phyloP scores from a whole-genome alignment of 2,329 filamentous ascomycete genomes.

The Diplodia sapinea region DNA sequence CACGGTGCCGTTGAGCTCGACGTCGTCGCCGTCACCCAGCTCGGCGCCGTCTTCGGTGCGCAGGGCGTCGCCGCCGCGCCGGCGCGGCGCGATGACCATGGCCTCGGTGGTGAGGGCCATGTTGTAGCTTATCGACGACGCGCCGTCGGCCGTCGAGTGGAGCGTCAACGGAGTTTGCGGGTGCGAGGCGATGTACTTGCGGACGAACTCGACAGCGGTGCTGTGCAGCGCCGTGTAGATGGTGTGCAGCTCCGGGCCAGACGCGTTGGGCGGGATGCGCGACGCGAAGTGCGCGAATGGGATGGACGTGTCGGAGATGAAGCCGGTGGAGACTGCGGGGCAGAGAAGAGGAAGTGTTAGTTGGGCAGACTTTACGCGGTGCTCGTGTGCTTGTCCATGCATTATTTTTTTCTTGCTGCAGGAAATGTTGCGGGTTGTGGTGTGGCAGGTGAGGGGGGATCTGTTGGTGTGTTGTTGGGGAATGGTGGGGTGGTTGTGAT shows the following conservation, averaged over 20 bases:
- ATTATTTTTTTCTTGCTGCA: too few species aligned
- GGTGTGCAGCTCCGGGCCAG: conserved; percentile 42
- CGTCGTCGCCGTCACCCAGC: conserved; percentile 41
- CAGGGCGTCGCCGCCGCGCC: conserved; percentile 52
- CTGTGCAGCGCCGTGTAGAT: conserved; percentile 46
- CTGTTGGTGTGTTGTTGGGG: not conserved
- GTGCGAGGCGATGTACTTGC: conserved; percentile 51
- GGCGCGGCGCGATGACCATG: conserved; percentile 62
- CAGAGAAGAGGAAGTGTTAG: not conserved
- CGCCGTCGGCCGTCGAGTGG: conserved; percentile 42
- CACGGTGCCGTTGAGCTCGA: conserved; percentile 63
- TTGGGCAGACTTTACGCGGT: not conserved
- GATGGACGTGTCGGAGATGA: conserved; percentile 44
- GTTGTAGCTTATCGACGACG: conserved; percentile 62
- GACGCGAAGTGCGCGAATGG: conserved; percentile 59
- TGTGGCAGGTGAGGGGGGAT: not conserved
- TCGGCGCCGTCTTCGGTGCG: conserved; percentile 47
- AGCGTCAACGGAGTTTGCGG: conserved; percentile 43
- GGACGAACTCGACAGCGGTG: conserved; percentile 43
- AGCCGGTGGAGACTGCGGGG: conserved; percentile 33
- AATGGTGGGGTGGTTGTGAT: conserved; percentile 22
- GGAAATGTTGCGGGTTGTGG: not conserved
- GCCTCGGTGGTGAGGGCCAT: conserved; percentile 60
- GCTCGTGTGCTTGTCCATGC: not conserved
- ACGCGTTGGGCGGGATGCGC: conserved; percentile 49